Base-by-base conservation (phyloP, 2,329 filamentous ascomycete genomes). In the Sporothrix phasma region DNA sequence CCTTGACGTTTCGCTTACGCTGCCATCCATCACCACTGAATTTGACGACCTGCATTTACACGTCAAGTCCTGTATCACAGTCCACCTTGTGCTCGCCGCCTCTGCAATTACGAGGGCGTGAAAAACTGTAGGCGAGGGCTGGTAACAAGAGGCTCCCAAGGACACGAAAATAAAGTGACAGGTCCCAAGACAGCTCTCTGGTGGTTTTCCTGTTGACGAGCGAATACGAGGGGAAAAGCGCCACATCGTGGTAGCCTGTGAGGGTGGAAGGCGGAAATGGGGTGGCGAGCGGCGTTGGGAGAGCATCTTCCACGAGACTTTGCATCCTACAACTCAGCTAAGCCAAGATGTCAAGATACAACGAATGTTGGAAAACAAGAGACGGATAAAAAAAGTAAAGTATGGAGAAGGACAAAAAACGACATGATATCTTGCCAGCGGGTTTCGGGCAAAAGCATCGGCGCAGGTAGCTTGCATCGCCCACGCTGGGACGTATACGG, bases 1-100 rank as follows among this genome's bases (percentile, higher is more conserved):
- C 43, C 58, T 15, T 47, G 58, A 49, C 43, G 17, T 39, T n/a
- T 61, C 58, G 58, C 43, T 61, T 47, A 61, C n/a, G 43, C 24
- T 19, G 39, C 37, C 24, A 5, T 22, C 51, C 31, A 15, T 31
- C 7, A 39, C 24, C 51, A 11, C 26, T 39, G 31, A n/a, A 22
- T 11, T 4, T 8, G 31, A 39, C 3, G 11, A 15, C 8, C 31
- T 39, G n/a, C 31, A 56, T n/a, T 29, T 7, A 6, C 11, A 24
- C 11, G 34, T 4, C 31, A 22, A 41, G n/a, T 43, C 22, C 24
- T 41, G 34, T 43, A 43, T 15, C 10, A 43, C 54, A 17, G 10
- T 6, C 3, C 19, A 31, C 54, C 37, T 43, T 41, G 22, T 43
- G 54, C 37, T 11, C 17, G 17, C 26, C 24, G 15, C 15, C 37